These are phyloP conservation scores for Allium fistulosum DNA, from an alignment of 106 monocot species.

Conservation along the genomic window DNA sequence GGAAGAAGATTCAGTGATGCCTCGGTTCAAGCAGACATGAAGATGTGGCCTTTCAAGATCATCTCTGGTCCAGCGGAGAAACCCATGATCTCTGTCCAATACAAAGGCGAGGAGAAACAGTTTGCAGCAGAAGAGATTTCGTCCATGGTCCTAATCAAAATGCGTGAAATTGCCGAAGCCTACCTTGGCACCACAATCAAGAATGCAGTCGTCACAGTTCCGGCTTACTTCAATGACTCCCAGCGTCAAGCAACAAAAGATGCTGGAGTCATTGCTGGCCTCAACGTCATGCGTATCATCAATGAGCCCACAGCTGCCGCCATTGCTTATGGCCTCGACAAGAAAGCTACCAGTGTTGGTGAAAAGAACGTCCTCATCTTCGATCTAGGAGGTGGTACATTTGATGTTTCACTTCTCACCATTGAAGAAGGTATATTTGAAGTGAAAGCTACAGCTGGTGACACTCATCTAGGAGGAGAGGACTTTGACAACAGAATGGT, in stretches of 20 bases:
- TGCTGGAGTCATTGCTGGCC: conserved; percentile 35
- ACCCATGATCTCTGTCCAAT: conserved; percentile 26
- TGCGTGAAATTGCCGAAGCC: conserved; percentile 31
- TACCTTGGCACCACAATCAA: conserved; percentile 28
- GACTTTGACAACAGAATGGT: conserved; percentile 23
- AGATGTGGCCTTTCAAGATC: conserved; percentile 40
- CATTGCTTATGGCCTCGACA: conserved; percentile 47
- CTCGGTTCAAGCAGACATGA: conserved; percentile 25
- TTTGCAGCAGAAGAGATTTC: conserved; percentile 35
- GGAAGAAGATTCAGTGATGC: conserved; percentile 18
- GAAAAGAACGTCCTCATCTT: conserved; percentile 48
- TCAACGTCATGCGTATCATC: conserved; percentile 35
- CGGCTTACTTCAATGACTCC: conserved; percentile 28
- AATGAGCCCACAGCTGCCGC: conserved; percentile 51
- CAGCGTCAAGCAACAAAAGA: conserved; percentile 41
- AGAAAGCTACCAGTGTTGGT: conserved; percentile 31
- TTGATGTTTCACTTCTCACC: conserved; percentile 32
- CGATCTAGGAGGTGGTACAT: conserved; percentile 28
- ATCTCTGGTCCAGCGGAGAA: conserved; percentile 27
- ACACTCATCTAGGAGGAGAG: conserved; percentile 59
- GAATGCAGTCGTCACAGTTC: conserved; percentile 30
- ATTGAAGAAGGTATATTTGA: conserved; percentile 65
- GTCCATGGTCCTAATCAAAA: conserved; percentile 33
- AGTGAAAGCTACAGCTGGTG: conserved; percentile 86
- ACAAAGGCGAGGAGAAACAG: conserved; percentile 37